Base-by-base conservation (phyloP, 768 basidiomycete genomes). In the Russula emetica region DNA sequence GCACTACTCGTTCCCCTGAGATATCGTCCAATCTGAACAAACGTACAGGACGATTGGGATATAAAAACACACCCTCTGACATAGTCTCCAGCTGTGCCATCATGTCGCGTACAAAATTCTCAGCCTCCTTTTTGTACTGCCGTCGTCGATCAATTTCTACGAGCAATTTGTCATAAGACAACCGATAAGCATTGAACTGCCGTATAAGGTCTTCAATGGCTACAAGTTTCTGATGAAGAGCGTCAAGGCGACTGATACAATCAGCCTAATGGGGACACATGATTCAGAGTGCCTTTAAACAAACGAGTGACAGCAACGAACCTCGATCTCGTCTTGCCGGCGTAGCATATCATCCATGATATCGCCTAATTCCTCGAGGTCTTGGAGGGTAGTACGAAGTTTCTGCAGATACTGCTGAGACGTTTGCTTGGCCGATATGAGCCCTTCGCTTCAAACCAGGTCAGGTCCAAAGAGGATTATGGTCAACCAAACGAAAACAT, bases 341-440 rank as follows among this genome's bases (percentile, higher is more conserved):
- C 81, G 78, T 6, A 93, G 73, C 87, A 93, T 90, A 58, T 87
- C 86, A 0, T 78, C 77, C 85, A 93, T 90, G 57, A 91, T 88
- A 22, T 87, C 85, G 1, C 85, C 91, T 4, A 93, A 79, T 67
- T 87, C 85, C 53, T 92, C 89, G 22, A 93, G 78, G 69, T 89
- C 83, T 55, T 84, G 80, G 32, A 93, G 73, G 16, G 78, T 80
- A 38, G 69, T 74, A 16, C 75, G 71, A 24, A 87, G 81, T 45
- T 78, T 76, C 22, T 80, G 77, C 10, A 90, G 67, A 66, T 81
- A 80, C 58, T 78, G 76, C 64, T 79, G 78, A 13, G 78, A 76
- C 5, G 71, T 69, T 16, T 75, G 74, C 66, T 82, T 83, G 4
- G 77, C 76, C 18, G 76, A 69, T 11, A 75, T 65, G 28, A 92